phyloP scores from a whole-genome alignment of 805 yeast genomes.

The Suhomyces tanzawaensis region DNA sequence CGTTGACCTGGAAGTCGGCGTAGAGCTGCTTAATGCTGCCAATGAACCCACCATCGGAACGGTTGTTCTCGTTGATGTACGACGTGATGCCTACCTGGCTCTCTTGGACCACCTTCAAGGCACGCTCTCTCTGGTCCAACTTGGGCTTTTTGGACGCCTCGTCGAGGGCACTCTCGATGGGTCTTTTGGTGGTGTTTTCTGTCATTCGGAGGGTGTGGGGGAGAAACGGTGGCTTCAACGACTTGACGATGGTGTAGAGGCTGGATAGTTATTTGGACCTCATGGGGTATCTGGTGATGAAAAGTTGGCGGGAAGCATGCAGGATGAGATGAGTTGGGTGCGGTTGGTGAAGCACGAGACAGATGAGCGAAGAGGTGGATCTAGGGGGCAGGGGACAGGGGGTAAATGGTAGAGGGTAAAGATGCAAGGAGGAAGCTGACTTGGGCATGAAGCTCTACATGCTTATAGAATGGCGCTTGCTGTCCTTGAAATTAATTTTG shows the following conservation, averaged over 20 bases:
- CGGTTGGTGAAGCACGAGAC: too few species aligned
- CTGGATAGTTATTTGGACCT: conserved; percentile 4
- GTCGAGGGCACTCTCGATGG: conserved; percentile 2
- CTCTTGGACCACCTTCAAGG: conserved; percentile 55
- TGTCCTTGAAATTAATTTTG: too few species aligned
- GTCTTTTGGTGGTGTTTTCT: conserved; percentile 8
- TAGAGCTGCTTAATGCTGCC: conserved; percentile 87
- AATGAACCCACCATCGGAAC: conserved; percentile 52
- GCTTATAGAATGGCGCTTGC: too few species aligned
- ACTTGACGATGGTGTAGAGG: not conserved
- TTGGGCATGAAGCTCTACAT: too few species aligned
- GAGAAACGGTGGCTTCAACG: not conserved
- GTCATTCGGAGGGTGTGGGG: not conserved
- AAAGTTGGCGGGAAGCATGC: conserved; percentile 1
- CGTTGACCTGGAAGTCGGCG: conserved; percentile 92
- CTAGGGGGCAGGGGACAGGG: too few species aligned
- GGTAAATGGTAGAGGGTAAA: too few species aligned
- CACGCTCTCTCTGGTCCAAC: conserved; percentile 14
- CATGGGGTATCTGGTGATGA: not conserved
- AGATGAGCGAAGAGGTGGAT: too few species aligned
- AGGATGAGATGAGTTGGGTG: conserved; percentile 1
- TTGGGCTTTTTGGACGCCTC: conserved; percentile 13
- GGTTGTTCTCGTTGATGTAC: conserved; percentile 50
- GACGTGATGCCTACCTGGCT: conserved; percentile 84
- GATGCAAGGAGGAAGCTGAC: too few species aligned